These are phyloP conservation scores for Nicotiana benthamiana DNA, from an alignment of 257 asterid genomes.

Conservation along the genomic window DNA sequence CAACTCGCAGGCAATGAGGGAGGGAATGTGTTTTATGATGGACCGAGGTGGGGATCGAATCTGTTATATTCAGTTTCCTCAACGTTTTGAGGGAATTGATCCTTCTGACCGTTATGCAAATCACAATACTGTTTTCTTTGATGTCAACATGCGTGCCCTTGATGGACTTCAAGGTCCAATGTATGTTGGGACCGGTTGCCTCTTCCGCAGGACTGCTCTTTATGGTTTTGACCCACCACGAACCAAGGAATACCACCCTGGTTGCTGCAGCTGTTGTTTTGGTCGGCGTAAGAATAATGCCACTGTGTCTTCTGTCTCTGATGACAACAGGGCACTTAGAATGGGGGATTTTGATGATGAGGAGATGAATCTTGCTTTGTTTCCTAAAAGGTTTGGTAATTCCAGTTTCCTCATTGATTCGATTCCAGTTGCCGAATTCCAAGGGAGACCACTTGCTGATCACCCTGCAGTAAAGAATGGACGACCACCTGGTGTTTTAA, in stretches of 20 bases:
- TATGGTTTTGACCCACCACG: conserved; percentile 89
- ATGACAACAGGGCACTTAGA: conserved; percentile 56
- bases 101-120: conserved; percentile 88
- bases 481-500: conserved; percentile 73
- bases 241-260: conserved; percentile 50
- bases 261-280: conserved; percentile 64
- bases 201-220: conserved; percentile 71
- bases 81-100: conserved; percentile 80
- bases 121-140: conserved; percentile 81
- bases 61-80: conserved; percentile 80
- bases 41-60: conserved; percentile 81
- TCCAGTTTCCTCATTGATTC: conserved; percentile 70
- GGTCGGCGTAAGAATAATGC: conserved; percentile 38
- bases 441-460: conserved; percentile 85
- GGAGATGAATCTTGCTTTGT: conserved; percentile 57
- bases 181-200: conserved; percentile 85
- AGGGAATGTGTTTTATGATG: conserved; percentile 89
- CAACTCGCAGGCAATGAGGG: conserved; percentile 71
- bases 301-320: conserved; percentile 29
- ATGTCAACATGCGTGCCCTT: conserved; percentile 81
- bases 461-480: conserved; percentile 80
- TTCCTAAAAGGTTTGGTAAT: conserved; percentile 76
- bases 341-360: conserved; percentile 72
- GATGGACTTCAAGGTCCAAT: conserved; percentile 89
- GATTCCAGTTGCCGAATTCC: conserved; percentile 75